Evolutionary conservation across 495 filamentous ascomycete genomes (phyloP), one percentile per base, ranked within the genome.

Genomic region (Pseudotulostoma volvatum): DNA sequence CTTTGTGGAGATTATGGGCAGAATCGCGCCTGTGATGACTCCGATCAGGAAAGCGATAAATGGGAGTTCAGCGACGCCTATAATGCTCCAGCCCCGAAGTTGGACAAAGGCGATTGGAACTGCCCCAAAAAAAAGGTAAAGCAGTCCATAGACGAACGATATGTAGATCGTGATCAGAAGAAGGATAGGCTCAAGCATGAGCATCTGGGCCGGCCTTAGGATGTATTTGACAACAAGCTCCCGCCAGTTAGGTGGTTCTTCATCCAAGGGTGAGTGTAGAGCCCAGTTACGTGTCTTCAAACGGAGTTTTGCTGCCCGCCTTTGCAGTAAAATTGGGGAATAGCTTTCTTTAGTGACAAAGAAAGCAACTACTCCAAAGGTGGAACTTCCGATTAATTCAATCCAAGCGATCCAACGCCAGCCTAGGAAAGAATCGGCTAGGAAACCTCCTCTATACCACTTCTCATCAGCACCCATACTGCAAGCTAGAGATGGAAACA

Each of bases 401-500:
- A 79, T 64, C 67, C 70, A 84, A 9, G 62, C 68, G 0, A 71
- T 74, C 74, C 77, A 81, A 25, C 72, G 59, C 76, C 77, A 79
- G 39, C 64, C 67, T 1, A 77, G 62, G 36, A 69, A 57, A 11
- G 56, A 63, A 14, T 67, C 58, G 3, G 63, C 67, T 36, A 76
- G 61, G 49, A 76, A 79, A n/a, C 65, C 68, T 19, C 71, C 74
- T 3, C 71, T 61, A 14, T 2, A 36, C 17, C 18, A 28, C 23
- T 11, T 5, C 5, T 28, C 5, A 34, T 46, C 43, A 39, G 48
- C 30, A 5, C 5, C 11, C 23, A 5, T 11, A 21, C n/a, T 31
- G 17, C 11, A 2, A 31, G 37, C 25, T 31, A 38, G 33, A 7
- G 21, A 9, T 30, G 25, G 23, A 28, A 15, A 18, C 2, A 21